A percentile compares a stretch with the other conserved stretches of the same genome.
Evolutionary conservation across 2,329 filamentous ascomycete species (phyloP).

Genomic region (Pseudodiploospora longispora): DNA sequence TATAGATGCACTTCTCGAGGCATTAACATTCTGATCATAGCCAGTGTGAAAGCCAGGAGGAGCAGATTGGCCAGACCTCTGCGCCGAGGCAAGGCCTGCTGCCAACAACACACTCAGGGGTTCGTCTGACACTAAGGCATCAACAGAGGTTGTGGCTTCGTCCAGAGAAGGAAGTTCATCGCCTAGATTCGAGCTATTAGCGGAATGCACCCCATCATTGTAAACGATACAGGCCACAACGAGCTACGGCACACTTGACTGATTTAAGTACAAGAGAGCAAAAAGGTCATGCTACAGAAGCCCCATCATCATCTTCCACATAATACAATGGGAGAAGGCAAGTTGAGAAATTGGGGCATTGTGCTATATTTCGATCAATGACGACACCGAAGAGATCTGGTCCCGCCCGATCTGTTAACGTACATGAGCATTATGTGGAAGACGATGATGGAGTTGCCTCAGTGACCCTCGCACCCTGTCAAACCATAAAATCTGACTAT

Average conservation of each 20-base stretch:
- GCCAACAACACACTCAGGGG: slow-evolving; percentile 11
- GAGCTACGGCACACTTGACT: slow-evolving; percentile 3
- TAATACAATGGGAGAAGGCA: not conserved
- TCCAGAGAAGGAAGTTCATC: slow-evolving; percentile 54
- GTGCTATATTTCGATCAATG: slow-evolving; percentile 35
- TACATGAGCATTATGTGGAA: slow-evolving; percentile 57
- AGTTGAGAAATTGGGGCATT: slow-evolving; percentile 29
- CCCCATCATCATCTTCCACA: not conserved
- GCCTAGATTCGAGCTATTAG: slow-evolving; percentile 45
- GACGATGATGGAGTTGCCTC: slow-evolving; percentile 65
- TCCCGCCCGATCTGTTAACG: slow-evolving; percentile 45
- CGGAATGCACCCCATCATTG: slow-evolving; percentile 14
- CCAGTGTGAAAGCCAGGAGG: slow-evolving; percentile 23
- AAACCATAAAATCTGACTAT: slow-evolving; percentile 3
- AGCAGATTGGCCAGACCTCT: slow-evolving; percentile 15
- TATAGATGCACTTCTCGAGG: slow-evolving; percentile 14
- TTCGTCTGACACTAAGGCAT: slow-evolving; percentile 61
- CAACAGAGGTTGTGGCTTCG: slow-evolving; percentile 55
- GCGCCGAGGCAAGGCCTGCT: not conserved
- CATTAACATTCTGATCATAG: slow-evolving; percentile 12
- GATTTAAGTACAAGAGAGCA: slow-evolving; percentile 34
- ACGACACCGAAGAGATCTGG: slow-evolving; percentile 24
- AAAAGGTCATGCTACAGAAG: slow-evolving; percentile 39
- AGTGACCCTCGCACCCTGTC: slow-evolving; percentile 22
- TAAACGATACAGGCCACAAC: slow-evolving; percentile 5